Percentiles rank a stretch among this genome's conserved stretches.
These are phyloP conservation scores for Cucurbitaria berberidis DNA, from an alignment of 2,329 filamentous ascomycete genomes.

Conservation along the genomic window DNA sequence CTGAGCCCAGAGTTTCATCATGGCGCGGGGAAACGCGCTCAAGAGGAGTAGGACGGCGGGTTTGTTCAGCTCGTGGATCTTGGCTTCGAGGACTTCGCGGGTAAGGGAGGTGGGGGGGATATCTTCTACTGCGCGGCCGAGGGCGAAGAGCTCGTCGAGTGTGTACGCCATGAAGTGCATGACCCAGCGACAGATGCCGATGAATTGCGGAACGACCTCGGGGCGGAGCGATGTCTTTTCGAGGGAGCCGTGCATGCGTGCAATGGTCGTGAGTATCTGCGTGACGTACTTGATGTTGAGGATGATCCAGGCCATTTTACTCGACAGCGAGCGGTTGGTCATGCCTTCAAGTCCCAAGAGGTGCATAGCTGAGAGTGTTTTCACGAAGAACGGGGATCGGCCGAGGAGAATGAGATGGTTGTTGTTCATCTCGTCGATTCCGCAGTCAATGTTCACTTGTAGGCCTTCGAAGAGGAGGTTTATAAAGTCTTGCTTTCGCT, in stretches of 20 bases:
- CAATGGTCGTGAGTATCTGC: conserved; percentile 66
- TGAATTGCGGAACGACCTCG: conserved; percentile 48
- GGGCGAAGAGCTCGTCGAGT: conserved; percentile 57
- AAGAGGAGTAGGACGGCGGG: conserved; percentile 42
- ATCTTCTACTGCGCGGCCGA: conserved; percentile 30
- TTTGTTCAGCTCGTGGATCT: conserved; percentile 43
- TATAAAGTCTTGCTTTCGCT: conserved; percentile 57
- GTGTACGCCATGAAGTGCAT: conserved; percentile 68
- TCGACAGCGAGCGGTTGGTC: conserved; percentile 63
- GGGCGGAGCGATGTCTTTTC: conserved; percentile 50
- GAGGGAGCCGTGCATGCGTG: conserved; percentile 55
- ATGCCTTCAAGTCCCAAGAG: conserved; percentile 66
- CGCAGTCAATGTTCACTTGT: conserved; percentile 73
- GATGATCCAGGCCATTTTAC: conserved; percentile 76
- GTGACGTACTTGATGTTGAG: conserved; percentile 75
- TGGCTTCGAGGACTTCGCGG: conserved; percentile 30
- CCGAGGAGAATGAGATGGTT: conserved; percentile 46
- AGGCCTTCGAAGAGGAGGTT: conserved; percentile 65
- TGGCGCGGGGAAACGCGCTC: conserved; percentile 43
- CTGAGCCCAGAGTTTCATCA: conserved; percentile 46
- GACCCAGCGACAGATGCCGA: conserved; percentile 79
- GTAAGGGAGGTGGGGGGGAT: conserved; percentile 47
- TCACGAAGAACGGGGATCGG: conserved; percentile 72
- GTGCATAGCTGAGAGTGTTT: conserved; percentile 79
- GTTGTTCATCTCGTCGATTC: conserved; percentile 71